Evolutionary conservation across 352 stramenopile genomes (phyloP).

Genomic region (Phytophthora gonapodyides): DNA sequence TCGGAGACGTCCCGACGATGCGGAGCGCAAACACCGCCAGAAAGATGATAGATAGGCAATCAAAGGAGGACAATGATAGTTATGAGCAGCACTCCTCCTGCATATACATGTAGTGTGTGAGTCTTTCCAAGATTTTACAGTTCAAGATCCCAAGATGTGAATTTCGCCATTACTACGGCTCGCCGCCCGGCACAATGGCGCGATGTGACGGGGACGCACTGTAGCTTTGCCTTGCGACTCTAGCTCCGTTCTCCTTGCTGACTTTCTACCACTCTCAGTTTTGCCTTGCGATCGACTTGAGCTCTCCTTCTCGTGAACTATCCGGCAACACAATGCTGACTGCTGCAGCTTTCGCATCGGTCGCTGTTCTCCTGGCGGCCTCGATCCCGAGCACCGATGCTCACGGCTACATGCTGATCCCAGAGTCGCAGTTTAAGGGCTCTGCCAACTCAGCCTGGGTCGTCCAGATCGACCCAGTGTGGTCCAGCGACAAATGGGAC

Average conservation of each 20-base stretch:
- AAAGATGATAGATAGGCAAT: no score
- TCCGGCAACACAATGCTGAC: constrained; percentile 20
- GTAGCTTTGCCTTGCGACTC: no score
- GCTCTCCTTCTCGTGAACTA: not conserved
- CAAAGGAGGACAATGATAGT: no score
- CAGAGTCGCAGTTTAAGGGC: constrained; percentile 38
- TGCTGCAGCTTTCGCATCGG: constrained; percentile 27
- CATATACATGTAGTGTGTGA: no score
- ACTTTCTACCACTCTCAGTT: constrained; percentile 16
- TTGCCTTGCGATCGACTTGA: constrained; percentile 14
- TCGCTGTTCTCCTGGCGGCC: constrained; percentile 25
- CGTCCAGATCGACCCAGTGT: constrained; percentile 41
- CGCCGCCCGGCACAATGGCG: constrained; percentile 1
- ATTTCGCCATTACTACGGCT: constrained; percentile 13
- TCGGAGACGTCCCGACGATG: no score
- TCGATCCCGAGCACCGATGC: constrained; percentile 23
- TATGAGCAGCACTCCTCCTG: no score
- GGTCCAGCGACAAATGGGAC: constrained; percentile 35
- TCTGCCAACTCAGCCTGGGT: constrained; percentile 38
- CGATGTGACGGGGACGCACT: not conserved
- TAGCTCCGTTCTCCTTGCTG: no score
- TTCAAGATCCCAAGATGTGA: not conserved
- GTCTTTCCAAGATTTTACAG: constrained; percentile 11
- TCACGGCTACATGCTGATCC: constrained; percentile 44
- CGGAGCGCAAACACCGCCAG: no score